Conservation (phyloP, 176 grass and related monocot species). For the Hsuehochloa calcarea region DNA sequence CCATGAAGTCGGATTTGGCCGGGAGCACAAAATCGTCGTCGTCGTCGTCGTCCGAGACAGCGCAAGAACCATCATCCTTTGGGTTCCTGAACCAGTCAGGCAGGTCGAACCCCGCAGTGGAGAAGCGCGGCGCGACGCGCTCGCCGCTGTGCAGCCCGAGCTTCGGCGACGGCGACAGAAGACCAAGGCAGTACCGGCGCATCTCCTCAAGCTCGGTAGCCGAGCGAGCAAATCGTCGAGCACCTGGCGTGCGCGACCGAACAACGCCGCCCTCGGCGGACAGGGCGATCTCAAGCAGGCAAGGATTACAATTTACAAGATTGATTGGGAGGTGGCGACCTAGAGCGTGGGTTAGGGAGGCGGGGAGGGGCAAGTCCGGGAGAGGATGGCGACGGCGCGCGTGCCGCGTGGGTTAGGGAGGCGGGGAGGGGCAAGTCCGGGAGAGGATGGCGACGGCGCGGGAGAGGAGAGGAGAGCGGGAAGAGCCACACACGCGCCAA, state of each 20-base stretch:
- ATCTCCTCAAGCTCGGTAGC: conserved; percentile 38
- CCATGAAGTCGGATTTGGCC: conserved; percentile 9
- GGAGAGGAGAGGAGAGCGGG: too few species aligned
- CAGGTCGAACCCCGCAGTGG: conserved; percentile 47
- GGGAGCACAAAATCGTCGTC: conserved; percentile 72
- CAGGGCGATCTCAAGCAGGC: too few species aligned
- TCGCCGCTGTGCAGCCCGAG: neutral
- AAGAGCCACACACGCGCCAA: too few species aligned
- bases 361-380: too few species aligned
- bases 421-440: too few species aligned
- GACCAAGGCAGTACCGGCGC: conserved; percentile 26
- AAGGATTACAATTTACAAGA: too few species aligned
- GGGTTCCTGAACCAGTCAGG: conserved; percentile 78
- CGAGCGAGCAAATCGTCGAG: conserved; percentile 37
- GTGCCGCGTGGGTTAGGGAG: too few species aligned
- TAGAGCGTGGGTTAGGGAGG: too few species aligned
- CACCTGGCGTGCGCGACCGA: neutral
- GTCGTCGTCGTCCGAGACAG: conserved; percentile 24
- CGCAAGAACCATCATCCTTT: conserved; percentile 5
- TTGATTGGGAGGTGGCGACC: too few species aligned
- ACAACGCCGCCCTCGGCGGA: too few species aligned
- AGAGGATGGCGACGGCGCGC: too few species aligned
- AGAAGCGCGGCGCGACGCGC: neutral
- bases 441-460: too few species aligned
- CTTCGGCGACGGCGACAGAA: neutral